These are phyloP conservation scores for Apiospora malaysiana DNA, from an alignment of 2,329 filamentous ascomycete genomes.

Conservation along the genomic window DNA sequence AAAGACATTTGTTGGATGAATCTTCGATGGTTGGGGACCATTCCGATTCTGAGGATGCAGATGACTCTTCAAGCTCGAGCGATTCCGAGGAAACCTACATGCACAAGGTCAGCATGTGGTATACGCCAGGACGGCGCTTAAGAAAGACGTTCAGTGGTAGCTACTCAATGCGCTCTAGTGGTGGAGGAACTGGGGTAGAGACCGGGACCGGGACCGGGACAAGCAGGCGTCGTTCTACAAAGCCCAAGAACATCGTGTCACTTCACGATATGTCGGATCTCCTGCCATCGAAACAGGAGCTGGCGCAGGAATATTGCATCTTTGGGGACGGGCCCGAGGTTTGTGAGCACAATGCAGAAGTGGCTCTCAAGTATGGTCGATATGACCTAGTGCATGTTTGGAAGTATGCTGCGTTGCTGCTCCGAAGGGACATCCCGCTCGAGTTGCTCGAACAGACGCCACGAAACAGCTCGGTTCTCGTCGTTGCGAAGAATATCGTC, in stretches of 20 bases:
- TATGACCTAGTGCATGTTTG: conserved; percentile 81
- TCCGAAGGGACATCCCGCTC: conserved; percentile 78
- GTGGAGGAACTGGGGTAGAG: conserved; percentile 62
- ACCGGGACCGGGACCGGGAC: conserved; percentile 62
- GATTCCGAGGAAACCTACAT: conserved; percentile 69
- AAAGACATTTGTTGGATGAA: conserved; percentile 54
- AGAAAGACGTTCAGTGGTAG: conserved; percentile 63
- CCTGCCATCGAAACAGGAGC: conserved; percentile 77
- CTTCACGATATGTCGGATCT: conserved; percentile 73
- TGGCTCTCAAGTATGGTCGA: conserved; percentile 75
- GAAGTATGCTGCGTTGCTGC: conserved; percentile 78
- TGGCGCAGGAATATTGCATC: conserved; percentile 82
- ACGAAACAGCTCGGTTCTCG: conserved; percentile 65
- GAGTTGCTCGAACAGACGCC: conserved; percentile 63
- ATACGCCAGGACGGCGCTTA: conserved; percentile 57
- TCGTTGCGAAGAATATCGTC: conserved; percentile 70
- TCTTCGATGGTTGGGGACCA: conserved; percentile 57
- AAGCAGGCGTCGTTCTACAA: conserved; percentile 53
- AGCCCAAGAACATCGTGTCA: conserved; percentile 72
- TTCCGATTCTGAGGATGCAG: conserved; percentile 56
- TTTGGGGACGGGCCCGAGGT: conserved; percentile 83
- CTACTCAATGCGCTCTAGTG: conserved; percentile 64
- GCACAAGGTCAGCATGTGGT: conserved; percentile 63
- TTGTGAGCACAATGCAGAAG: conserved; percentile 81
- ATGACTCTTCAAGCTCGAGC: conserved; percentile 57